A percentile compares a stretch with the other conserved stretches of the same genome.
phyloP scores from a whole-genome alignment of 1,139 yeast genomes.

The Sugiyamaella japonica region DNA sequence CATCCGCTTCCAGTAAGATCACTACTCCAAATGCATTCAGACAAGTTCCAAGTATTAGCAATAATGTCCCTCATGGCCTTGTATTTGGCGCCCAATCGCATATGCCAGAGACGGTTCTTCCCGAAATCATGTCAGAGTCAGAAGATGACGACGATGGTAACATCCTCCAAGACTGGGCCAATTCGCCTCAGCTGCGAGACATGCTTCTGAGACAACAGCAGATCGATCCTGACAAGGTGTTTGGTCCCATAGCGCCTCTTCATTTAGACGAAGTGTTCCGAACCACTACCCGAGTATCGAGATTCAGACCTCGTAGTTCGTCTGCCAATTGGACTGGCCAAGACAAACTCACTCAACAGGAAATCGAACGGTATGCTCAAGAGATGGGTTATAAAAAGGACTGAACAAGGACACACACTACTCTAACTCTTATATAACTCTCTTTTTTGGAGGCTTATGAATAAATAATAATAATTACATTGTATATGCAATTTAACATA shows the following conservation, averaged over 20 bases:
- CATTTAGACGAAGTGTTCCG: constrained; percentile 70
- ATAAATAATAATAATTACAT: constrained; percentile 5
- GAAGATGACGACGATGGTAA: constrained; percentile 57
- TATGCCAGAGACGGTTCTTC: constrained; percentile 38
- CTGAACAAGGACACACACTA: not conserved
- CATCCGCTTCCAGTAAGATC: constrained; percentile 9
- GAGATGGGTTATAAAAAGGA: constrained; percentile 52
- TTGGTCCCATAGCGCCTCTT: constrained; percentile 74
- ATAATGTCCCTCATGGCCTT: constrained; percentile 19
- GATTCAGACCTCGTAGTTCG: constrained; percentile 58
- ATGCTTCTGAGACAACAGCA: constrained; percentile 57
- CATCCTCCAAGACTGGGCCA: constrained; percentile 70
- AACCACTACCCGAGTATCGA: constrained; percentile 42
- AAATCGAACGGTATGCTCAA: constrained; percentile 52
- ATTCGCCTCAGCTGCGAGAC: constrained; percentile 58
- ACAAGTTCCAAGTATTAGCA: constrained; percentile 25
- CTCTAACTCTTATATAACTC: not conserved
- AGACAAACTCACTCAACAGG: constrained; percentile 49
- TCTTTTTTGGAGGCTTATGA: constrained; percentile 2
- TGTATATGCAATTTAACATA: not conserved
- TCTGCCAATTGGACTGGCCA: constrained; percentile 55
- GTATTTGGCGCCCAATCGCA: constrained; percentile 13
- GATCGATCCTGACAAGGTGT: constrained; percentile 68
- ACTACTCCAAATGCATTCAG: constrained; percentile 21
- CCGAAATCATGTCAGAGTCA: constrained; percentile 54